Conservation (phyloP, 768 basidiomycete species). For the Suillus bovinus region DNA sequence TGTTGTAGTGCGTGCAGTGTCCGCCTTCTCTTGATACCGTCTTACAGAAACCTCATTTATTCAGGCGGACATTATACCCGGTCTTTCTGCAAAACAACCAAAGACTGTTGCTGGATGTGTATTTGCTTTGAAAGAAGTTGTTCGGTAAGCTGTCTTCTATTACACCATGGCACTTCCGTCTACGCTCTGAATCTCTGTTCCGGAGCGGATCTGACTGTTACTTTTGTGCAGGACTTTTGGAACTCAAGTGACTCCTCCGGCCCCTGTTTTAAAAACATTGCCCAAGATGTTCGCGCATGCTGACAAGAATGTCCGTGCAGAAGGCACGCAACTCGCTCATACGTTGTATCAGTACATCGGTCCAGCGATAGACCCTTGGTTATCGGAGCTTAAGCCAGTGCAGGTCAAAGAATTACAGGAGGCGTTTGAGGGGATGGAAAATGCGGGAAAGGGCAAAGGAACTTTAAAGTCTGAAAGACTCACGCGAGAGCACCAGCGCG, state of each 20-base stretch:
- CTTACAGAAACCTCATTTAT: conserved; percentile 29
- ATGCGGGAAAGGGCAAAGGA: conserved; percentile 84
- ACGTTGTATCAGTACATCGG: conserved; percentile 87
- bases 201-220: conserved; percentile 3
- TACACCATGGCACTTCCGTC: not conserved
- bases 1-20: conserved; percentile 72
- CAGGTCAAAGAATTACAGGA: conserved; percentile 96
- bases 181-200: not conserved
- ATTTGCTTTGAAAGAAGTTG: conserved; percentile 75
- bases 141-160: conserved; percentile 56
- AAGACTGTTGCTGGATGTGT: conserved; percentile 87
- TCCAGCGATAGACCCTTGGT: conserved; percentile 76
- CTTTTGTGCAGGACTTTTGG: conserved; percentile 68
- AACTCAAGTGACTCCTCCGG: conserved; percentile 65
- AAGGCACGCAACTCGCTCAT: conserved; percentile 78
- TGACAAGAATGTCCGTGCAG: conserved; percentile 93
- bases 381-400: conserved; percentile 92
- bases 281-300: conserved; percentile 94
- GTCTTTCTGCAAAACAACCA: conserved; percentile 90
- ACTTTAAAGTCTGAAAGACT: conserved; percentile 74
- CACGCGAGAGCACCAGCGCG: conserved; percentile 76
- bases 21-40: conserved; percentile 28
- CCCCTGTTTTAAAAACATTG: conserved; percentile 80
- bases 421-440: conserved; percentile 80
- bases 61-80: conserved; percentile 79